Conservation (phyloP, 1,139 yeast genomes). For the Wickerhamiella infanticola region DNA sequence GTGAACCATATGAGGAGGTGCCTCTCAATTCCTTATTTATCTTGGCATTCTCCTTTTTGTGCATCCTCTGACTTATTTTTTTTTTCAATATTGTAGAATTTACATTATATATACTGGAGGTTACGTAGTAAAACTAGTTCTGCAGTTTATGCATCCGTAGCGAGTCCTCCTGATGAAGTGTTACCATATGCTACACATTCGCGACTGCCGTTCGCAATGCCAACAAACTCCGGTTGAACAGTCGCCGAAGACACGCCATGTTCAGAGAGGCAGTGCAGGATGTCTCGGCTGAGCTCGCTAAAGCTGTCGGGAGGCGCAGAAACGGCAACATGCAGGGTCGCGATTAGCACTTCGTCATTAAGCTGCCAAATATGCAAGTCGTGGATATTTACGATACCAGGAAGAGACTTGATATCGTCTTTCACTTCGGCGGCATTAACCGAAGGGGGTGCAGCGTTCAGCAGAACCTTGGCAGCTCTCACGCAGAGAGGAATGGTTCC, state of each 20-base stretch:
- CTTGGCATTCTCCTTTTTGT: no score
- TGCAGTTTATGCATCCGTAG: not conserved
- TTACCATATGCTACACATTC: slow-evolving; percentile 9
- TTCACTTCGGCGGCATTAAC: slow-evolving; percentile 64
- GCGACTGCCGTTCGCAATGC: slow-evolving; percentile 1
- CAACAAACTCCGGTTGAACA: slow-evolving; percentile 71
- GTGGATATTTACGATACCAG: slow-evolving; percentile 72
- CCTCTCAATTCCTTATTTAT: no score
- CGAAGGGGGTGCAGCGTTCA: slow-evolving; percentile 83
- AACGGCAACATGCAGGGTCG: slow-evolving; percentile 76
- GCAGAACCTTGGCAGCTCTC: slow-evolving; percentile 68
- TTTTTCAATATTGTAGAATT: no score
- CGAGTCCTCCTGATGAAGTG: slow-evolving; percentile 8
- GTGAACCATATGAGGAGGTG: no score
- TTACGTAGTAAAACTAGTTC: no score
- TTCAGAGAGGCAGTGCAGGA: slow-evolving; percentile 63
- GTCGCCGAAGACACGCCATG: slow-evolving; percentile 90
- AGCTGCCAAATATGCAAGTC: slow-evolving; percentile 96
- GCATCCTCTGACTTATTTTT: no score
- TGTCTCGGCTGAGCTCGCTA: slow-evolving; percentile 54
- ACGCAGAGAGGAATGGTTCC: slow-evolving; percentile 85
- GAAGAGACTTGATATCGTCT: slow-evolving; percentile 45
- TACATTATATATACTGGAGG: no score
- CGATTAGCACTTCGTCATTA: slow-evolving; percentile 74
- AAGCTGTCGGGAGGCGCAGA: slow-evolving; percentile 50